Evolutionary conservation across 306 rosid genomes (phyloP).

Genomic region (Acmispon strigosus): DNA sequence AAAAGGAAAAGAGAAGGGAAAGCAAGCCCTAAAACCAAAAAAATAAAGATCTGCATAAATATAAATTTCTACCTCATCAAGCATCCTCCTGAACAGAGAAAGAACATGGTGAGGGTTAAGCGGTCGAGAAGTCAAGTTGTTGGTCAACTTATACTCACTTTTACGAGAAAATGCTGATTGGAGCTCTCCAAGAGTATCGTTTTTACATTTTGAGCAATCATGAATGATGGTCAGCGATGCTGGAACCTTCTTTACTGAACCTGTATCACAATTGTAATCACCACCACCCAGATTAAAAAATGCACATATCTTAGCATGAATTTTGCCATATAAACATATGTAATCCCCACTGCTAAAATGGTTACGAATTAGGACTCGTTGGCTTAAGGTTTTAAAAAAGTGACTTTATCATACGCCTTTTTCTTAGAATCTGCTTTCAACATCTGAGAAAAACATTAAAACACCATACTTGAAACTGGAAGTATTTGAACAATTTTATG

Average conservation of each 20-base stretch:
- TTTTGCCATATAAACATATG: background rate
- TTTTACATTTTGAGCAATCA: conserved; percentile 49
- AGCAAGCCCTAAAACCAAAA: conserved; percentile 2
- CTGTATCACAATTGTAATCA: conserved; percentile 37
- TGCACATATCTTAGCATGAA: conserved; percentile 2
- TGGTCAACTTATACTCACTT: conserved; percentile 37
- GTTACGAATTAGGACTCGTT: background rate
- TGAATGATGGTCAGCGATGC: conserved; percentile 41
- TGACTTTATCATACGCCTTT: background rate
- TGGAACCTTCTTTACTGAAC: conserved; percentile 57
- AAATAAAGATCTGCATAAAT: conserved; percentile 5
- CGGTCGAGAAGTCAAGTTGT: conserved; percentile 26
- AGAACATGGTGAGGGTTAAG: conserved; percentile 55
- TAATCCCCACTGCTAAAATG: background rate
- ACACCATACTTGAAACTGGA: no score
- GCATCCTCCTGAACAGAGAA: conserved; percentile 61
- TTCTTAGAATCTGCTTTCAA: background rate
- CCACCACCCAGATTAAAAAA: background rate
- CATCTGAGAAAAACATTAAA: no score
- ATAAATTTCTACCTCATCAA: conserved; percentile 50
- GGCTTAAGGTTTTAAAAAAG: background rate
- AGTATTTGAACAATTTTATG: no score
- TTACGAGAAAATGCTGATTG: conserved; percentile 49
- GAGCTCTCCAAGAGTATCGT: conserved; percentile 42
- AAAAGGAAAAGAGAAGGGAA: background rate